phyloP scores from a whole-genome alignment of 371 early-diverging fungal genomes.

The Umbelopsis sp. region DNA sequence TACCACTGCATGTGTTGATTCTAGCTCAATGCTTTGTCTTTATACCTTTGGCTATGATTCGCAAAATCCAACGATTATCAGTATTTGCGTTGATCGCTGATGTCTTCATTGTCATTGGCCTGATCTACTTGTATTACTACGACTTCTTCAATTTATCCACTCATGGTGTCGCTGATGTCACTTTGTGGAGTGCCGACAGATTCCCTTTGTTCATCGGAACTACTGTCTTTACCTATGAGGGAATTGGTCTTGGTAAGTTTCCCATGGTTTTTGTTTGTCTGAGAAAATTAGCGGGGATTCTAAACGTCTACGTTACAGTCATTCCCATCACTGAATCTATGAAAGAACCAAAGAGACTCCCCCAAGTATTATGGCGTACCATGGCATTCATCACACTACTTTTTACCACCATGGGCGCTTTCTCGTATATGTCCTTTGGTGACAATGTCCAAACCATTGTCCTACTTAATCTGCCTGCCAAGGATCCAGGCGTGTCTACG shows the following conservation, averaged over 20 bases:
- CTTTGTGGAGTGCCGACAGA: constrained; percentile 66
- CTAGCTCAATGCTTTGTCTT: constrained; percentile 75
- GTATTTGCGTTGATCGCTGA: constrained; percentile 84
- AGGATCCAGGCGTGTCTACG: constrained; percentile 60
- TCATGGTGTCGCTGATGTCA: constrained; percentile 62
- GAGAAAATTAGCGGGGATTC: neutral
- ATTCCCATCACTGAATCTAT: constrained; percentile 76
- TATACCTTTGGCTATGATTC: constrained; percentile 82
- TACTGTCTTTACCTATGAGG: constrained; percentile 91
- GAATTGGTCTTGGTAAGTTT: constrained; percentile 76
- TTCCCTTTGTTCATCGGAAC: constrained; percentile 87
- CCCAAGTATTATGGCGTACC: constrained; percentile 65
- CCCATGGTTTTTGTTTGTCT: too few relatives aligned
- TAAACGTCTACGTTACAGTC: constrained; percentile 27
- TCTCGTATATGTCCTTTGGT: constrained; percentile 85
- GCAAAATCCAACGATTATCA: constrained; percentile 79
- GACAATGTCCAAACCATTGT: constrained; percentile 78
- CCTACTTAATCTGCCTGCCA: constrained; percentile 75
- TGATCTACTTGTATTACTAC: constrained; percentile 76
- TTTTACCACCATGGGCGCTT: constrained; percentile 76
- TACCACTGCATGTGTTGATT: constrained; percentile 64
- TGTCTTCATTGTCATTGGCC: constrained; percentile 82
- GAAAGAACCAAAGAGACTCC: constrained; percentile 83
- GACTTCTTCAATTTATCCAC: constrained; percentile 63
- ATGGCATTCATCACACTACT: constrained; percentile 70